phyloP scores from a whole-genome alignment of 1,139 yeast genomes.

The Saccharomyces uvarum region DNA sequence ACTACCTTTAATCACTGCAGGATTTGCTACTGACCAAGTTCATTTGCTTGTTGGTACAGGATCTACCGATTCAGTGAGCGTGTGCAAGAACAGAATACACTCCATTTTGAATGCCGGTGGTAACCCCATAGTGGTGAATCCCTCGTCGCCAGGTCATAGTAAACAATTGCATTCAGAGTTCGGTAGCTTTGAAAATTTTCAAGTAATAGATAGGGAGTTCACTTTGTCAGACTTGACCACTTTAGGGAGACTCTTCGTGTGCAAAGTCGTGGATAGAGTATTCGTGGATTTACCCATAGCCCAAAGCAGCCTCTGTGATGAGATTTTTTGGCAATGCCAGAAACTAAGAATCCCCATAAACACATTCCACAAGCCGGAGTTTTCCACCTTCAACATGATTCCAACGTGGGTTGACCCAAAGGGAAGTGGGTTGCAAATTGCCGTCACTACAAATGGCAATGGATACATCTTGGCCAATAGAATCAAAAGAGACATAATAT shows the following conservation, averaged over 20 bases:
- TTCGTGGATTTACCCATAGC: conserved; percentile 47
- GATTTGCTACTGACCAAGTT: conserved; percentile 44
- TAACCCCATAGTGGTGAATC: conserved; percentile 41
- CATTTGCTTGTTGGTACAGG: conserved; percentile 56
- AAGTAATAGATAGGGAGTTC: conserved; percentile 35
- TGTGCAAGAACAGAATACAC: conserved; percentile 45
- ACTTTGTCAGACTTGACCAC: conserved; percentile 40
- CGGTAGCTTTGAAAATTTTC: conserved; percentile 22
- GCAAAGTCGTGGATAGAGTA: conserved; percentile 61
- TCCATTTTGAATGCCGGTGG: conserved; percentile 53
- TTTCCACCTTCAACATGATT: conserved; percentile 67
- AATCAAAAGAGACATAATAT: conserved; percentile 64
- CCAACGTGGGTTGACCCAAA: conserved; percentile 67
- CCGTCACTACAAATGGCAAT: conserved; percentile 80
- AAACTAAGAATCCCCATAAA: conserved; percentile 72
- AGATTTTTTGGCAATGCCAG: conserved; percentile 45
- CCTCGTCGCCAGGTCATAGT: conserved; percentile 19
- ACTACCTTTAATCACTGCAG: conserved; percentile 30
- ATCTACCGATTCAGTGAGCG: conserved; percentile 32
- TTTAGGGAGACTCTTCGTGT: conserved; percentile 59
- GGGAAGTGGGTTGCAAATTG: conserved; percentile 55
- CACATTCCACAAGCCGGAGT: conserved; percentile 63
- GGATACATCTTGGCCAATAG: conserved; percentile 84
- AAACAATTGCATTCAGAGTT: conserved; percentile 14
- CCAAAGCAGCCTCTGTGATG: conserved; percentile 30